Percentiles rank a stretch among this genome's conserved stretches.
phyloP scores from a whole-genome alignment of 2,329 filamentous ascomycete species.

The Claviceps digitariae region DNA sequence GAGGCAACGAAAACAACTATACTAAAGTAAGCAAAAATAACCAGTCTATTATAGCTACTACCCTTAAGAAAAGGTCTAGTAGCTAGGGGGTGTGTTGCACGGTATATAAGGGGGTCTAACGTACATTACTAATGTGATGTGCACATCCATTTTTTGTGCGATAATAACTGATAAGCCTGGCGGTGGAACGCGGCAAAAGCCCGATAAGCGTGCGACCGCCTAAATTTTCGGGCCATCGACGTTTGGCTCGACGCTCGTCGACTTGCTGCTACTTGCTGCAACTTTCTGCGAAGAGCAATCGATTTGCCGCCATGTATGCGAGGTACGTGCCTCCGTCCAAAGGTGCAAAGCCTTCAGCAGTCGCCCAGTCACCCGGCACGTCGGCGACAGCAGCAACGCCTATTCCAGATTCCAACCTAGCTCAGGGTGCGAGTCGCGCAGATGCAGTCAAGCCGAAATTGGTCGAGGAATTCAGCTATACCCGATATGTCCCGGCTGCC shows the following conservation, averaged over 20 bases:
- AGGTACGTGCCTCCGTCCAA: conserved; percentile 27
- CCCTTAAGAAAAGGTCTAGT: too few species aligned
- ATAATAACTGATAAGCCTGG: conserved; percentile 23
- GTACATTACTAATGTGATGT: too few species aligned
- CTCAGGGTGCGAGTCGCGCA: background rate
- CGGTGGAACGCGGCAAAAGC: conserved; percentile 25
- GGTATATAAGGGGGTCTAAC: too few species aligned
- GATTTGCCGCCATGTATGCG: conserved; percentile 24
- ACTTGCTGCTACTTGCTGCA: background rate
- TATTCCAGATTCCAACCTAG: background rate
- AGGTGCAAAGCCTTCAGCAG: conserved; percentile 8
- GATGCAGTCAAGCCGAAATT: conserved; percentile 1
- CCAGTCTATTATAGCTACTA: too few species aligned
- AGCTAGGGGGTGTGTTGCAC: too few species aligned
- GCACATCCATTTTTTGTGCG: too few species aligned
- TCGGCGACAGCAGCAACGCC: background rate
- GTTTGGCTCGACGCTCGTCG: background rate
- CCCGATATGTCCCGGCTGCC: conserved; percentile 27
- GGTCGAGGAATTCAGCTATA: conserved; percentile 19
- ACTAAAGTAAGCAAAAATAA: too few species aligned
- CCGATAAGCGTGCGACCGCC: conserved; percentile 19
- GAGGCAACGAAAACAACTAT: too few species aligned
- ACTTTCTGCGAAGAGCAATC: background rate
- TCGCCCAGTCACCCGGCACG: conserved; percentile 1
- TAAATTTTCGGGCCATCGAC: conserved; percentile 20